Evolutionary conservation across 164 flowering plant species (phyloP).

Genomic region (Liriodendron chinense): DNA sequence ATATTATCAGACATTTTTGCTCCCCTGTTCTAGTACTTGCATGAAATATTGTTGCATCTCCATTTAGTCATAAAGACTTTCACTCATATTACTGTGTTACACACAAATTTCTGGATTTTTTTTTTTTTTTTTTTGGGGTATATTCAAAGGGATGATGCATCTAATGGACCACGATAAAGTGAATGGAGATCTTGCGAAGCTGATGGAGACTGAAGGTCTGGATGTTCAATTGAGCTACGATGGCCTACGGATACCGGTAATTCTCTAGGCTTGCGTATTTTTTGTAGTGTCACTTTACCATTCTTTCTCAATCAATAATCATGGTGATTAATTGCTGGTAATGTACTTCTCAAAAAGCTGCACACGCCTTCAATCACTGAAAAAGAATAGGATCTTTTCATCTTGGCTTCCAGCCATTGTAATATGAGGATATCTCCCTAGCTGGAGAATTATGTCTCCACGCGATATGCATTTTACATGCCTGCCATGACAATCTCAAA

Average conservation of each 20-base stretch:
- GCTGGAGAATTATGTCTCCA: too few relatives aligned
- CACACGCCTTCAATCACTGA: not conserved
- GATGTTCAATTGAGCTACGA: slow-evolving; percentile 89
- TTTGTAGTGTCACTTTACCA: not conserved
- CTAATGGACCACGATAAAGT: slow-evolving; percentile 92
- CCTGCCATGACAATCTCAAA: too few relatives aligned
- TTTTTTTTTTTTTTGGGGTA: not conserved
- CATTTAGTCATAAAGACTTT: too few relatives aligned
- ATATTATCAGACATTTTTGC: too few relatives aligned
- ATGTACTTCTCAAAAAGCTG: not conserved
- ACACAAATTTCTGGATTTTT: not conserved
- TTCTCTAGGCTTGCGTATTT: slow-evolving; percentile 32
- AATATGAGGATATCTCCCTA: too few relatives aligned
- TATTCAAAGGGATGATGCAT: slow-evolving; percentile 93
- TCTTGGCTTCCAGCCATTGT: not conserved
- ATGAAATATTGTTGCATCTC: too few relatives aligned
- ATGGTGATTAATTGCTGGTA: too few relatives aligned
- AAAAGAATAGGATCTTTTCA: not conserved
- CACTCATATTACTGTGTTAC: not conserved
- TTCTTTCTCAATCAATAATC: slow-evolving; percentile 11
- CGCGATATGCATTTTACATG: too few relatives aligned
- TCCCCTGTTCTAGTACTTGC: too few relatives aligned
- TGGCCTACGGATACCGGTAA: slow-evolving; percentile 75
- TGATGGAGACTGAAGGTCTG: slow-evolving; percentile 73
- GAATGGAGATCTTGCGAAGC: slow-evolving; percentile 50